Base-by-base conservation (phyloP, 108 stramenopile genomes). In the Nannochloropsis salina region DNA sequence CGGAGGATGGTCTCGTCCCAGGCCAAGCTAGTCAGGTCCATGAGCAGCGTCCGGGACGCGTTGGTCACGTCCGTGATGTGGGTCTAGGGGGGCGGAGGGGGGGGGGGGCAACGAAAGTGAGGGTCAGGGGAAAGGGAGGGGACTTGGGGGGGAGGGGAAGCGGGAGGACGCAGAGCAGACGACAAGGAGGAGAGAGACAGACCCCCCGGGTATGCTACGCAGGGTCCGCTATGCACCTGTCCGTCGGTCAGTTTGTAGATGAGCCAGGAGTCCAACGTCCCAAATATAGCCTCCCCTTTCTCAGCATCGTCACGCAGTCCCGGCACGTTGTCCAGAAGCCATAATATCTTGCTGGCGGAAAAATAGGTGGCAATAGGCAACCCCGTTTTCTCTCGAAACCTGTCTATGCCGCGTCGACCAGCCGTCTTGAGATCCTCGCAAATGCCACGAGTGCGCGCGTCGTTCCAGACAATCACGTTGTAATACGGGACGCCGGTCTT, bases 381-480 rank as follows among this genome's bases (percentile, higher is more conserved):
- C n/a, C 99, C 99, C 0, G 97, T 97, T 86, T 92, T 92, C 8
- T 85, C 88, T 1, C 96, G 93, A 18, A 99, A 86, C 9, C 92
- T 84, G 92, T 99, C 93, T 31, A 89, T 84, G 80, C 92, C 92
- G 20, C n/a, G 15, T 0, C 61, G 61, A 43, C 95, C 95, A 42
- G 88, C 86, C 11, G 84, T 80, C 42, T 93, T 91, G 45, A 99
- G 91, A 1, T 88, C 44, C 80, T 91, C 86, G 51, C 97, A 96
- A 88, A 97, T 94, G 61, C 42, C 10, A 9, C 91, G 91, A 1
- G 97, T 97, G 11, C 99, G 93, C 8, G 93, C 90, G 86, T 98
- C 97, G 84, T 97, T 96, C 99, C 99, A 99, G 2, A 98, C 97
- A 86, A 99, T 96, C 44, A 97, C 97, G 86, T 95, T 96, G 91